Base-by-base conservation (phyloP, 352 stramenopile species). In the Pythium brassicae region DNA sequence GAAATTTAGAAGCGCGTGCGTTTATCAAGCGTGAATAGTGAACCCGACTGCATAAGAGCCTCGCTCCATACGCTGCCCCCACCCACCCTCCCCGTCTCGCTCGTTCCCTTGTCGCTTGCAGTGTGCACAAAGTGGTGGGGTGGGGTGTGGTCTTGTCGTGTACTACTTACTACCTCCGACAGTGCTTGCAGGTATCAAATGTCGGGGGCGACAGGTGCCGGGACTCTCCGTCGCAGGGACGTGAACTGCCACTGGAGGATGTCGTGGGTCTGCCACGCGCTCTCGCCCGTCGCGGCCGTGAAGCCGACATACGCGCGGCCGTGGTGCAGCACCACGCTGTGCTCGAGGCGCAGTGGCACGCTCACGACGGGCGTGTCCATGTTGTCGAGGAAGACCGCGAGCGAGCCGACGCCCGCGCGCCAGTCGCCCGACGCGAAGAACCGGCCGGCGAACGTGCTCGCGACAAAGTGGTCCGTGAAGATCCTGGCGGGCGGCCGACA, bases 221-320 rank as follows among this genome's bases (percentile, higher is more conserved):
- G 46, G 50, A 72, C 63, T 20, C 69, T 69, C 17, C 50, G 52
- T 2, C 85, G 71, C 10, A 90, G 69, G 23, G 72, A 85, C 6
- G 74, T 58, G 48, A 97, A 97, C 15, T 60, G 59, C 86, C 87
- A 97, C 11, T 74, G 81, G 17, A 97, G 56, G 39, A 97, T 74
- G 48, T 97, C 87, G 43, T 98, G 89, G 4, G 76, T 77, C 71
- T 98, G 92, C 74, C 82, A 98, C 26, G 85, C 82, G 0, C 66
- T 69, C 46, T 63, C 71, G 6, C 89, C 89, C 1, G 94, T 98
- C 27, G 88, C 76, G 2, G 86, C 87, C 1, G 94, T 97, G 61
- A 98, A 97, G n/a, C 94, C 94, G 0, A 98, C 86, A 69, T 76
- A 97, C 4, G 87, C 85, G 2, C 90, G 78, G 11, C 80, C 80